Conservation (phyloP, 2,329 filamentous ascomycete species). For the Emericellopsis atlantica region DNA sequence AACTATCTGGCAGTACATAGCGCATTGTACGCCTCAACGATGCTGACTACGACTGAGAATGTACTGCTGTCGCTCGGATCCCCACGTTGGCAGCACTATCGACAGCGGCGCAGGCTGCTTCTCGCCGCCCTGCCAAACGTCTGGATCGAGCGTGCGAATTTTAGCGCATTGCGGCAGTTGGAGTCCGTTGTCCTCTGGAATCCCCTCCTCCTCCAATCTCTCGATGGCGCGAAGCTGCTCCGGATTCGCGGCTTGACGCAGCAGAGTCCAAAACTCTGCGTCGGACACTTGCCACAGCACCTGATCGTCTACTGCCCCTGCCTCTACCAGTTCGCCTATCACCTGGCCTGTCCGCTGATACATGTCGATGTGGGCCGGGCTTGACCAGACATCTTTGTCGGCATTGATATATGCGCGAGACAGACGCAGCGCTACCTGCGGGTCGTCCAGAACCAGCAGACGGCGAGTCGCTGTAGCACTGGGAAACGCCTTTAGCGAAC, state of each 20-base stretch:
- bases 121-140: too few relatives aligned
- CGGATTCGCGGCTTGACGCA: background rate
- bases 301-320: slow-evolving; percentile 12
- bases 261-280: slow-evolving; percentile 17
- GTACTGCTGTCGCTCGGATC: too few relatives aligned
- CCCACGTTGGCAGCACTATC: too few relatives aligned
- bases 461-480: slow-evolving; percentile 9
- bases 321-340: slow-evolving; percentile 13
- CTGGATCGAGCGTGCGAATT: too few relatives aligned
- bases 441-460: slow-evolving; percentile 17
- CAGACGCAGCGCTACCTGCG: slow-evolving; percentile 14
- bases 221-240: slow-evolving; percentile 4
- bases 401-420: slow-evolving; percentile 17
- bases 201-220: background rate
- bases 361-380: slow-evolving; percentile 19
- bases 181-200: too few relatives aligned
- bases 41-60: too few relatives aligned
- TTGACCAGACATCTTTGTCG: slow-evolving; percentile 23
- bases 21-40: background rate
- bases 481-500: slow-evolving; percentile 15
- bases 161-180: too few relatives aligned
- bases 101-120: too few relatives aligned
- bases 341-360: slow-evolving; percentile 17
- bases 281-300: slow-evolving; percentile 20
- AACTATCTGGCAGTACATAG: too few relatives aligned